phyloP scores from a whole-genome alignment of 176 grass and related monocot genomes.

The Elaeis guineensis region DNA sequence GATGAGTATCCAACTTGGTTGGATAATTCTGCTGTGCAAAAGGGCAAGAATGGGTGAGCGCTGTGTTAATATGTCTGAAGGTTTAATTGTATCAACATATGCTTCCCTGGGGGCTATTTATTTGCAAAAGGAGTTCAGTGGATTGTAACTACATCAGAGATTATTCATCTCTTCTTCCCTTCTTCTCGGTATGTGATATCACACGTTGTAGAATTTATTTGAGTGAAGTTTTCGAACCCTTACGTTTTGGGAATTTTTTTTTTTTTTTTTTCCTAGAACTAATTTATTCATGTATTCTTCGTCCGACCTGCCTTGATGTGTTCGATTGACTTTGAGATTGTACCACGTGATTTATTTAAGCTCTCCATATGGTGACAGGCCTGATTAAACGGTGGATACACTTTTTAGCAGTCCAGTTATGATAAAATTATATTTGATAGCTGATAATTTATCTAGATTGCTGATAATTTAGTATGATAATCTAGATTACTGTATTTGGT shows the following conservation, averaged over 20 bases:
- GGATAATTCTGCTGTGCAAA: constrained; percentile 16
- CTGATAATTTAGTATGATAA: too few species aligned
- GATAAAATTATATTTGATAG: too few species aligned
- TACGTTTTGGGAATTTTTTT: background rate
- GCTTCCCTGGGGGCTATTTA: constrained; percentile 26
- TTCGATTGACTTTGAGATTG: background rate
- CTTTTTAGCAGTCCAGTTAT: too few species aligned
- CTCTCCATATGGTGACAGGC: background rate
- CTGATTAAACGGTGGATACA: background rate
- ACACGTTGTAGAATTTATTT: constrained; percentile 25
- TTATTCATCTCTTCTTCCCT: constrained; percentile 33
- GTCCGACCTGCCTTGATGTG: background rate
- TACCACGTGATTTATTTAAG: background rate
- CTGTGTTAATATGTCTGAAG: constrained; percentile 26
- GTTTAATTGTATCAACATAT: constrained; percentile 29
- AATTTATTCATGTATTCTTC: constrained; percentile 7
- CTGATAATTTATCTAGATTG: too few species aligned
- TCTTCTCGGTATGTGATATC: constrained; percentile 59
- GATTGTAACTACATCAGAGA: constrained; percentile 30
- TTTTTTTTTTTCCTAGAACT: background rate
- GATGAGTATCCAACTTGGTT: constrained; percentile 35
- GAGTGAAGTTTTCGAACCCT: background rate
- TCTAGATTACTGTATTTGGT: too few species aligned
- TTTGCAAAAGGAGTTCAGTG: constrained; percentile 36
- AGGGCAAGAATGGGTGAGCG: constrained; percentile 17